Evolutionary conservation across 2,329 filamentous ascomycete species (phyloP), one percentile per base, ranked within the genome.

Genomic region (Fusarium decemcellulare): DNA sequence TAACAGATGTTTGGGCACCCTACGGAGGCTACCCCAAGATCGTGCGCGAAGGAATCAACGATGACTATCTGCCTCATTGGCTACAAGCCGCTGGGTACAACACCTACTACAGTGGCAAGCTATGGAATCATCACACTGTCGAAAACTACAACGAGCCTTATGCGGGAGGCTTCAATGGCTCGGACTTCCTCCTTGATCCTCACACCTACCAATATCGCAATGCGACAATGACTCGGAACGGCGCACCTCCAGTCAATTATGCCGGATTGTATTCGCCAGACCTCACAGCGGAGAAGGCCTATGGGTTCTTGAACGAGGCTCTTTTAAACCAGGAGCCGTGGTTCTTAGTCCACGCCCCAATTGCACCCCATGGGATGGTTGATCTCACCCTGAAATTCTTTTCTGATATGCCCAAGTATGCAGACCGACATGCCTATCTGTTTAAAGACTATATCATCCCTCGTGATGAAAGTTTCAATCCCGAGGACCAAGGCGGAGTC

Each of bases 181-280:
- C 47, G 8, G 47, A 50, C 47, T 50, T 50, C 16, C 47, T 50
- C 30, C 47, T 50, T 10, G 47, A 50, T 15, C 47, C 47, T 29
- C 16, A 50, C 47, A 50, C 47, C n/a, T 50, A 50, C 36, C 47
- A 50, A 8, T 50, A 50, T 32, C 47, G 32, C 30, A 50, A 50
- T 10, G 47, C 47, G 5, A 50, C 47, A 5, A 50, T 50, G 47
- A 50, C 47, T 36, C 30, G 47, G 6, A 50, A 50, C 23, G 47
- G 47, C 14, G 47, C 12, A 36, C 47, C 47, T 2, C 47, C 47
- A 0, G 47, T 23, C 0, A 50, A 50, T 23, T 50, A 50, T 1
- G 30, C 30, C 5, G 47, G 47, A 11, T 29, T 6, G 2, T 50
- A 50, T 23, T 50, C 47, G 5, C 47, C 47, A 0, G 47, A 50